Evolutionary conservation across 352 stramenopile species (phyloP), one percentile per base, ranked within the genome.

Genomic region (Discostella stelligera): DNA sequence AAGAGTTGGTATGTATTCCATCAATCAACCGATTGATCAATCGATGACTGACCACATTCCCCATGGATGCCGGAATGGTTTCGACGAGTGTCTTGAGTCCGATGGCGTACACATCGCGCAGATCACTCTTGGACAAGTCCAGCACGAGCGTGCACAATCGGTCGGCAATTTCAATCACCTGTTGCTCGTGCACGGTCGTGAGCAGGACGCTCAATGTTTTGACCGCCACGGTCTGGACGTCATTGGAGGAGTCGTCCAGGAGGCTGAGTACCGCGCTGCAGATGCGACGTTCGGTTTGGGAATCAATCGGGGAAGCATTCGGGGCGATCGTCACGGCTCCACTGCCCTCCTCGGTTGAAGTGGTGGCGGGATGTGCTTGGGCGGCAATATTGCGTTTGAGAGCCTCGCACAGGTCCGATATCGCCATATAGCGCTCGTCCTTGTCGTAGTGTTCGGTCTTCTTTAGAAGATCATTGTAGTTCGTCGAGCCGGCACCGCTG

Each of bases 401-500:
- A 65, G 98, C 94, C 46, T 94, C 95, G 84, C 96, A 99, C 50
- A 99, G 90, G 87, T 99, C 97, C 23, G 94, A 98, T 18, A 96
- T 99, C 37, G 97, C 97, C 97, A 99, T 99, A 89, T 99, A 99
- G 25, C 97, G 95, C 88, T 99, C 97, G 94, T 99, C 97, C 84
- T 98, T 98, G 91, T 90, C 82, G 54, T 90, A 90, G 55, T 93
- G 87, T 61, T 93, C 85, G 2, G 85, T 91, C 75, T 93, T 93
- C 83, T 90, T 86, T 41, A 93, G 77, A 21, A 92, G 74, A 3
- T 83, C 77, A 16, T 84, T 79, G 70, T 75, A 82, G 58, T 75
- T 82, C 20, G 41, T 52, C 14, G 5, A 11, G 37, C 37, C 37
- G 39, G 9, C 27, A 6, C 2, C 27, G 27, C 27, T 59, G 56